Conservation (phyloP, 2,329 filamentous ascomycete species). For the Orbilia ellipsospora region DNA sequence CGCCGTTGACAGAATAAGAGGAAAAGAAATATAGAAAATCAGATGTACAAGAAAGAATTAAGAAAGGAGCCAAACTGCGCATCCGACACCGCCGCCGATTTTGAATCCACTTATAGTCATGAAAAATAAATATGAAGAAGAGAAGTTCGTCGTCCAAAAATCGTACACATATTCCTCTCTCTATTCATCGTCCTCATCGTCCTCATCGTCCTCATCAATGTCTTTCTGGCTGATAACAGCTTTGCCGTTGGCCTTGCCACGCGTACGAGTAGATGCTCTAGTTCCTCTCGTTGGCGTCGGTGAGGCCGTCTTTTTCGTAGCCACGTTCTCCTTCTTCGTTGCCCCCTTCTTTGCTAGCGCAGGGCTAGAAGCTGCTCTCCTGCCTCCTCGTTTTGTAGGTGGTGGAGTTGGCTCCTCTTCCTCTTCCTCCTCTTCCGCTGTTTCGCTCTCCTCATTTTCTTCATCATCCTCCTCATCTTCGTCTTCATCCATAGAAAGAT, state of each 20-base stretch:
- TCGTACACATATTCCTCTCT: conserved; percentile 30
- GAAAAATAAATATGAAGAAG: conserved; percentile 1
- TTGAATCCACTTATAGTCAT: neutral
- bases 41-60: neutral
- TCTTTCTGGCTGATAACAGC: conserved; percentile 47
- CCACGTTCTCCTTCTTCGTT: conserved; percentile 39
- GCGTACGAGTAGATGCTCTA: conserved; percentile 42
- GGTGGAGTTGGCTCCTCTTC: conserved; percentile 33
- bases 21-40: neutral
- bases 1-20: no score
- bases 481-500: conserved; percentile 42
- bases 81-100: neutral
- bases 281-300: conserved; percentile 38
- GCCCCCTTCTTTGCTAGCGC: conserved; percentile 26
- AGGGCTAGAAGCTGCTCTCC: conserved; percentile 22
- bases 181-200: no score
- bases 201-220: conserved; percentile 33
- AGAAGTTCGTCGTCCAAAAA: conserved; percentile 26
- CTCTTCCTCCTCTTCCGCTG: conserved; percentile 33
- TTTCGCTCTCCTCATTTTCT: conserved; percentile 56
- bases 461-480: conserved; percentile 29
- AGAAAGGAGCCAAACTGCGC: neutral
- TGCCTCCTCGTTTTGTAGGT: conserved; percentile 27
- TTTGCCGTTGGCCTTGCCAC: conserved; percentile 49
- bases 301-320: conserved; percentile 21